Evolutionary conservation across 768 basidiomycete genomes (phyloP).

Genomic region (Candolleomyces eurysporus): DNA sequence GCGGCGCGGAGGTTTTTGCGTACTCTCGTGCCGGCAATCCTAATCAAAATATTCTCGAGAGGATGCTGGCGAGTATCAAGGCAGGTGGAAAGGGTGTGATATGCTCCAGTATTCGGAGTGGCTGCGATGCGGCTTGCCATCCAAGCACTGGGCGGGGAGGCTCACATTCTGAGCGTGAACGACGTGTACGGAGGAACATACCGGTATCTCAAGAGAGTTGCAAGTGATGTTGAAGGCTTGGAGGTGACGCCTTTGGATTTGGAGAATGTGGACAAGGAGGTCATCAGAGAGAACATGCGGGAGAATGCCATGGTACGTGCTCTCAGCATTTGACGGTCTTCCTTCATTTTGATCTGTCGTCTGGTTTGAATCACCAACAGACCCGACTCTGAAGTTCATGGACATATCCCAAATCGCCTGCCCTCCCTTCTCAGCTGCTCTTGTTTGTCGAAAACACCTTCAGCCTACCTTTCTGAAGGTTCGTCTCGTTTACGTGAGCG

Average conservation of each 20-base stretch:
- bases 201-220: constrained; percentile 74
- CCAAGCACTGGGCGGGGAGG: constrained; percentile 68
- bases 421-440: constrained; percentile 63
- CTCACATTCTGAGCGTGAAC: constrained; percentile 85
- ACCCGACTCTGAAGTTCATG: constrained; percentile 87
- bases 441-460: constrained; percentile 95
- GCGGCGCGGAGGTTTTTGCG: constrained; percentile 83
- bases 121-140: no score
- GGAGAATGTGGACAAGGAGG: constrained; percentile 62
- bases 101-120: no score
- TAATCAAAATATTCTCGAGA: constrained; percentile 78
- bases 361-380: constrained; percentile 95
- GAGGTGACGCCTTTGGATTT: constrained; percentile 81
- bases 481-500: no score
- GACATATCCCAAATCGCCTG: constrained; percentile 69
- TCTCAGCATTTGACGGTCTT: background rate
- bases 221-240: constrained; percentile 57
- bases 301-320: constrained; percentile 72
- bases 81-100: constrained; percentile 67
- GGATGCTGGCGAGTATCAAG: constrained; percentile 76
- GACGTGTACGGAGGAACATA: constrained; percentile 95
- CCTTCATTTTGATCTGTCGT: constrained; percentile 39
- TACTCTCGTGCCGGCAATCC: constrained; percentile 94
- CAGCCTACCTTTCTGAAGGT: constrained; percentile 90
- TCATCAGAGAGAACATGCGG: constrained; percentile 44